These are phyloP conservation scores for Effrenium voratum DNA, from an alignment of 73 alveolate genomes.

Conservation along the genomic window DNA sequence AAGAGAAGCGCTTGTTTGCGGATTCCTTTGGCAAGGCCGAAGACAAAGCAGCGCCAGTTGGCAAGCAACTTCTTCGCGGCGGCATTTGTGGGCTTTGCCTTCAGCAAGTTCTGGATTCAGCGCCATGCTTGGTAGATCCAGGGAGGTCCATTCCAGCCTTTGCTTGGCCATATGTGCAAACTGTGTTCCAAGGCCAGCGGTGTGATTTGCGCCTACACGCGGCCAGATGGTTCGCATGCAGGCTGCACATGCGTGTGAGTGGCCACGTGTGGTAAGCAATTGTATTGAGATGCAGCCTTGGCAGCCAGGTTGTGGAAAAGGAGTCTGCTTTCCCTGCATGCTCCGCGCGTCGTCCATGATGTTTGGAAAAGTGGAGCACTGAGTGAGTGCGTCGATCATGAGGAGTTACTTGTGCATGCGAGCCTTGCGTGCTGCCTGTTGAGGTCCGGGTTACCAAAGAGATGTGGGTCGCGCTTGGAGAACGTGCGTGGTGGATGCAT, in stretches of 20 bases:
- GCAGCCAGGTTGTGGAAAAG: constrained; percentile 61
- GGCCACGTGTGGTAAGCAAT: not conserved
- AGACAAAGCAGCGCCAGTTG: constrained; percentile 38
- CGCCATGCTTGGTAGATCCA: constrained; percentile 10
- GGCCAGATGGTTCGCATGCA: constrained; percentile 55
- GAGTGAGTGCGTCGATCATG: not conserved
- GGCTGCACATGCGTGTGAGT: not conserved
- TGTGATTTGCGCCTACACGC: not conserved
- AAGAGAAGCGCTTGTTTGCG: not conserved
- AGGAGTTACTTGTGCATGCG: not conserved
- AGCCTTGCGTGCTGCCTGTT: not conserved
- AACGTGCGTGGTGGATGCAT: constrained; percentile 82
- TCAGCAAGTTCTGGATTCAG: constrained; percentile 51
- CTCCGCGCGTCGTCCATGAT: constrained; percentile 46
- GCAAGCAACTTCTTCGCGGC: constrained; percentile 76
- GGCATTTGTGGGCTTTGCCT: constrained; percentile 70
- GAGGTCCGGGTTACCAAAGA: constrained; percentile 82
- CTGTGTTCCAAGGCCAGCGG: constrained; percentile 40
- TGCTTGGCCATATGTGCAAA: not conserved
- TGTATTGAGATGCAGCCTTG: not conserved
- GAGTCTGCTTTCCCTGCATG: constrained; percentile 85
- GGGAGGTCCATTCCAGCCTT: not conserved
- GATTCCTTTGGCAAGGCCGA: not conserved
- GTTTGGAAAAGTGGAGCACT: constrained; percentile 56
- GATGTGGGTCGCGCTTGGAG: constrained; percentile 64